These are phyloP conservation scores for Alloascoidea hylecoeti DNA, from an alignment of 805 yeast genomes.

Conservation along the genomic window DNA sequence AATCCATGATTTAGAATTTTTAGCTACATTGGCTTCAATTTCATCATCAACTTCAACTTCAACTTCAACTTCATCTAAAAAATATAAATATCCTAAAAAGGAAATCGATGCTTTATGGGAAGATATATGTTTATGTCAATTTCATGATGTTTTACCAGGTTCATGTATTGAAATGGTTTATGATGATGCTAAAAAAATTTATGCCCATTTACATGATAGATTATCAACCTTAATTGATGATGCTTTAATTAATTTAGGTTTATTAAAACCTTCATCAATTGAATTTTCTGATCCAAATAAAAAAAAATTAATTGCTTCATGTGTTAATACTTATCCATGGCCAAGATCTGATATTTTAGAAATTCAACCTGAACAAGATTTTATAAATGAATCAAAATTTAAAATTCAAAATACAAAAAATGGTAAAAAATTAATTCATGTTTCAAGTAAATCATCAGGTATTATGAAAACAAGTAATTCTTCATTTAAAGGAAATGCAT, in stretches of 20 bases:
- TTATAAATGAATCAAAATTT: conserved; percentile 9
- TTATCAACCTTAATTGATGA: conserved; percentile 37
- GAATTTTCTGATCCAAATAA: neutral
- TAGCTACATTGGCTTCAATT: conserved; percentile 62
- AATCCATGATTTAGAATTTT: conserved; percentile 73
- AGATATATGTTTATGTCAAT: conserved; percentile 78
- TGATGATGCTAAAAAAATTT: conserved; percentile 76
- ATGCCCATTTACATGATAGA: conserved; percentile 37
- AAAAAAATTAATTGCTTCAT: neutral
- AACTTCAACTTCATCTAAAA: no score
- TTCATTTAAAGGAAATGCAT: conserved; percentile 18
- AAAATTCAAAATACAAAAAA: neutral
- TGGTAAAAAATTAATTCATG: neutral
- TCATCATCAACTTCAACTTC: conserved; percentile 27
- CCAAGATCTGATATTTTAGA: conserved; percentile 2
- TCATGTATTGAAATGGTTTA: conserved; percentile 91
- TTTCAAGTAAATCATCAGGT: conserved; percentile 3
- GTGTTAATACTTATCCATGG: conserved; percentile 2
- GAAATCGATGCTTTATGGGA: conserved; percentile 73
- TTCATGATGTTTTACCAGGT: conserved; percentile 97
- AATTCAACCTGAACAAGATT: conserved; percentile 2
- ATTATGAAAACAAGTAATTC: conserved; percentile 12
- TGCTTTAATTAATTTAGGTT: conserved; percentile 31
- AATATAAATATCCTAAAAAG: conserved; percentile 58
- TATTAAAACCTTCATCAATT: conserved; percentile 6